Evolutionary conservation across 805 yeast genomes (phyloP).

Genomic region (Ogataea henricii): DNA sequence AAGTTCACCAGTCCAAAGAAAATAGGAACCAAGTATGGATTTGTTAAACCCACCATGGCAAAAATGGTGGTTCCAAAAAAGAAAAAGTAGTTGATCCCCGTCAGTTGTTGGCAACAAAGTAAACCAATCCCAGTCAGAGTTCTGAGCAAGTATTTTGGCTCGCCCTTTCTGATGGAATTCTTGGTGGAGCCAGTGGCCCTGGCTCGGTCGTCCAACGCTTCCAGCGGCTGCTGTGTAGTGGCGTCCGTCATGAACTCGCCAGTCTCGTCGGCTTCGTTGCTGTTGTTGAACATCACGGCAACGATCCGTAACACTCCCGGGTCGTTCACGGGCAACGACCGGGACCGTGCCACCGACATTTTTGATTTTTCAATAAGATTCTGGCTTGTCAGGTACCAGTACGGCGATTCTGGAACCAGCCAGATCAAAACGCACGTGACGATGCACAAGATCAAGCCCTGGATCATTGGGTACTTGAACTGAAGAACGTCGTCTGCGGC

Average conservation of each 20-base stretch:
- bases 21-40: constrained; percentile 58
- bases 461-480: constrained; percentile 25
- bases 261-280: constrained; percentile 10
- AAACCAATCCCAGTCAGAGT: constrained; percentile 33
- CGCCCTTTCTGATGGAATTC: constrained; percentile 27
- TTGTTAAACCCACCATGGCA: constrained; percentile 48
- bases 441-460: constrained; percentile 22
- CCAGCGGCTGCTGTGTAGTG: constrained; percentile 1
- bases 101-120: constrained; percentile 47
- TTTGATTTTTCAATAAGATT: constrained; percentile 19
- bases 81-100: constrained; percentile 69
- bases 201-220: not conserved
- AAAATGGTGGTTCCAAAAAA: constrained; percentile 66
- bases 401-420: constrained; percentile 39
- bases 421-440: constrained; percentile 21
- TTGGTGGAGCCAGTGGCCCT: not conserved
- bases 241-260: not conserved
- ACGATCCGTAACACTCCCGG: constrained; percentile 23
- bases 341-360: constrained; percentile 22
- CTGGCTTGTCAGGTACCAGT: constrained; percentile 27
- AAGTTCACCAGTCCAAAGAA: constrained; percentile 57
- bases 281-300: constrained; percentile 24
- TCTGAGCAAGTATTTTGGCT: constrained; percentile 34
- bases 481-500: constrained; percentile 19
- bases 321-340: constrained; percentile 23